phyloP scores from a whole-genome alignment of 2,329 filamentous ascomycete species.

The Colletotrichum costaricense region DNA sequence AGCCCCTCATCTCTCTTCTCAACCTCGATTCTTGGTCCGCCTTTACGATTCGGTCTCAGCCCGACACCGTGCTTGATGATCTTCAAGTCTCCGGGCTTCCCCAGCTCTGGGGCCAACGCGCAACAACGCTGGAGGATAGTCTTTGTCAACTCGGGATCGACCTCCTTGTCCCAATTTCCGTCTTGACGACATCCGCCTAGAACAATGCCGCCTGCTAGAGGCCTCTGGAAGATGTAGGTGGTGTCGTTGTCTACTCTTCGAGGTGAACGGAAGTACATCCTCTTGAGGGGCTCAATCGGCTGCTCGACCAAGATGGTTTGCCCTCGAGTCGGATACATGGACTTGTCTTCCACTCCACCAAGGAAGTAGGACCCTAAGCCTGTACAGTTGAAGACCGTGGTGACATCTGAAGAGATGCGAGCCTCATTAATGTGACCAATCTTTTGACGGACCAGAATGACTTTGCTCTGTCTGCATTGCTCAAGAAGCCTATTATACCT shows the following conservation, averaged over 20 bases:
- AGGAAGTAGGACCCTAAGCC: constrained; percentile 81
- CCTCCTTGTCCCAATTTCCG: constrained; percentile 45
- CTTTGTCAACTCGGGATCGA: constrained; percentile 44
- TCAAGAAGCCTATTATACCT: constrained; percentile 65
- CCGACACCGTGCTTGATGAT: constrained; percentile 48
- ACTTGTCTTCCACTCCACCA: constrained; percentile 82
- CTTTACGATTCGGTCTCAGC: constrained; percentile 42
- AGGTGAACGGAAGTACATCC: constrained; percentile 53
- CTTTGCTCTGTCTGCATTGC: constrained; percentile 80
- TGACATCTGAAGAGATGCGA: constrained; percentile 65
- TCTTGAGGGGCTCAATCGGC: constrained; percentile 48
- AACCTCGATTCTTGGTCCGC: constrained; percentile 46
- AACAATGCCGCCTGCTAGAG: constrained; percentile 47
- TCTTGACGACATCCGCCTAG: constrained; percentile 48
- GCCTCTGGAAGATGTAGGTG: constrained; percentile 57
- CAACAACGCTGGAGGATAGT: constrained; percentile 48
- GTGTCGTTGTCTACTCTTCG: constrained; percentile 52
- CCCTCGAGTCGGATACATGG: constrained; percentile 80
- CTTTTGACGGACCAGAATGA: constrained; percentile 71
- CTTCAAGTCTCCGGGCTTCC: constrained; percentile 45
- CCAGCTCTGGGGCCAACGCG: constrained; percentile 46
- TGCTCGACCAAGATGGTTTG: constrained; percentile 63
- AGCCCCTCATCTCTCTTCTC: constrained; percentile 38
- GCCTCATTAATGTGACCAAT: constrained; percentile 82
- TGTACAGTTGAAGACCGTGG: constrained; percentile 80